Percentiles rank a stretch among this genome's conserved stretches.
These are phyloP conservation scores for Aristolochia californica DNA, from an alignment of 164 flowering plant genomes.

Conservation along the genomic window DNA sequence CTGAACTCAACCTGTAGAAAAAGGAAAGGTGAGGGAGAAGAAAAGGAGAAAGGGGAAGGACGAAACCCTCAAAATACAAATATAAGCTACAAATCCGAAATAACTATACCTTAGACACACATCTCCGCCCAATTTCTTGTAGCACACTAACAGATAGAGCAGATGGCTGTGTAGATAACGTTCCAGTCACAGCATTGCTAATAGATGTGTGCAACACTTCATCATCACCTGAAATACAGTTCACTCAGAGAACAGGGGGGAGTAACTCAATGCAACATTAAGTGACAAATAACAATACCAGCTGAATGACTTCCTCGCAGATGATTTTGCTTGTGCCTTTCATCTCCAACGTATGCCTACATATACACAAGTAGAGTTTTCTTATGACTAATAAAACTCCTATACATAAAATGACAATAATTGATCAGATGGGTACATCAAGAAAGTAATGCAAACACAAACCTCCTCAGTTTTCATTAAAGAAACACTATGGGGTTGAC, in stretches of 20 bases:
- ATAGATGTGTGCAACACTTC: slow-evolving; percentile 21
- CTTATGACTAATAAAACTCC: slow-evolving; percentile 1
- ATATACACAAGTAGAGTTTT: slow-evolving; percentile 6
- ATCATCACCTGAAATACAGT: slow-evolving; percentile 25
- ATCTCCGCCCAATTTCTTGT: slow-evolving; percentile 85
- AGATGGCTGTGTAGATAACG: slow-evolving; percentile 41
- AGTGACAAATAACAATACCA: slow-evolving; percentile 21
- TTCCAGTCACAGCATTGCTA: slow-evolving; percentile 28
- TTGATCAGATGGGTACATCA: not conserved
- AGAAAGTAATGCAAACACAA: slow-evolving; percentile 6
- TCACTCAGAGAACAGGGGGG: slow-evolving; percentile 10
- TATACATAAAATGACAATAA: too few relatives aligned
- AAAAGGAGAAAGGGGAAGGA: not conserved
- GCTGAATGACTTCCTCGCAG: slow-evolving; percentile 20
- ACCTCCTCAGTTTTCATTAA: slow-evolving; percentile 57
- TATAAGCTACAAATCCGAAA: not conserved
- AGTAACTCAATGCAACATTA: not conserved
- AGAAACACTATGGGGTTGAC: slow-evolving; percentile 15
- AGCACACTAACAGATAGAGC: slow-evolving; percentile 55
- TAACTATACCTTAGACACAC: slow-evolving; percentile 63
- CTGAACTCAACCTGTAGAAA: slow-evolving; percentile 73
- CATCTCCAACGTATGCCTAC: slow-evolving; percentile 33
- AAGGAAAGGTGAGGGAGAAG: slow-evolving; percentile 3
- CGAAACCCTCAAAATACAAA: not conserved
- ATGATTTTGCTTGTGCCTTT: slow-evolving; percentile 26